Conservation (phyloP, 2,329 filamentous ascomycete genomes). For the Daldinia sp. region DNA sequence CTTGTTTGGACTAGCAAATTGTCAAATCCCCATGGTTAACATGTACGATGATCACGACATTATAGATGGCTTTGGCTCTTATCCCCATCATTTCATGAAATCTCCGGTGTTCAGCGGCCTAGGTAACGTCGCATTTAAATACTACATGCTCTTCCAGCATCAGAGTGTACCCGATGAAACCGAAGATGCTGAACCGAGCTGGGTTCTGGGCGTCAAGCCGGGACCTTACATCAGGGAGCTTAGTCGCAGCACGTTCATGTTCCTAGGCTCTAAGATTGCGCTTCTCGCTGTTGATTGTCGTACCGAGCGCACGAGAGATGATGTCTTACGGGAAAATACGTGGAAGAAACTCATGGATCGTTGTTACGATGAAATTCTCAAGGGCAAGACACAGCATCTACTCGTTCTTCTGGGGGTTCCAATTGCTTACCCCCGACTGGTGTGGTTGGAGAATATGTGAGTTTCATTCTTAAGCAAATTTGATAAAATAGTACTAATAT, state of each 20-base stretch:
- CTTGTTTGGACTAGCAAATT: constrained; percentile 88
- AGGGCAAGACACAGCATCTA: constrained; percentile 87
- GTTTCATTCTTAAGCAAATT: constrained; percentile 42
- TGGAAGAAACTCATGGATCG: constrained; percentile 89
- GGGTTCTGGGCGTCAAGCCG: constrained; percentile 80
- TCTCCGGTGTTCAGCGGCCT: constrained; percentile 89
- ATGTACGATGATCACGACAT: constrained; percentile 97
- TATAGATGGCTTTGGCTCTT: constrained; percentile 92
- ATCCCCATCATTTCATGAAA: constrained; percentile 89
- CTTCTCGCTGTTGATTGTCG: constrained; percentile 90
- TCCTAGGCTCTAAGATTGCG: constrained; percentile 78
- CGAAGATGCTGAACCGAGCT: constrained; percentile 85
- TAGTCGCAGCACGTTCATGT: constrained; percentile 87
- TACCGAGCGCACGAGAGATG: constrained; percentile 85
- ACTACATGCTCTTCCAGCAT: constrained; percentile 98
- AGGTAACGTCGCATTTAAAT: constrained; percentile 94
- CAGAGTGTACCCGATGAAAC: constrained; percentile 86
- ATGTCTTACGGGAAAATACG: constrained; percentile 80
- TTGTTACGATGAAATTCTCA: constrained; percentile 80
- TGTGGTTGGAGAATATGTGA: constrained; percentile 76
- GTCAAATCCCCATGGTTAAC: constrained; percentile 98
- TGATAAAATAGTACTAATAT: constrained; percentile 44
- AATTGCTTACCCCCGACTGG: constrained; percentile 80
- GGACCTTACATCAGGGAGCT: constrained; percentile 91
- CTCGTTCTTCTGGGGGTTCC: constrained; percentile 87